Evolutionary conservation across 441 rosid genomes (phyloP).

Genomic region (Corymbia citriodora): DNA sequence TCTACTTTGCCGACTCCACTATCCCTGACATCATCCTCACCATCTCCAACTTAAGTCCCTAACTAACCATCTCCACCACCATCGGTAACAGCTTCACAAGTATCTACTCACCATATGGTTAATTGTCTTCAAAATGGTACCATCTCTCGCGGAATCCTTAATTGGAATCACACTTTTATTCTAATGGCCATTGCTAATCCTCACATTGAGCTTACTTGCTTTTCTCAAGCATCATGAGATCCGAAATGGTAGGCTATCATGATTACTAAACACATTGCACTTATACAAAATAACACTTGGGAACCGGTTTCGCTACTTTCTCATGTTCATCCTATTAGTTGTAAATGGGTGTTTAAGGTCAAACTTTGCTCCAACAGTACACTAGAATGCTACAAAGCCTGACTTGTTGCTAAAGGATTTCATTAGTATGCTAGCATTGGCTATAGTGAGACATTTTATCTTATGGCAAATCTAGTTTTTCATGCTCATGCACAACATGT

Average conservation of each 20-base stretch:
- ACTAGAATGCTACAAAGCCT: neutral
- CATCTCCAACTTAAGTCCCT: neutral
- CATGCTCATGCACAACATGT: no score
- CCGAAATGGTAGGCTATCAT: neutral
- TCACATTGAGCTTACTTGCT: neutral
- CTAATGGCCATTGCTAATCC: neutral
- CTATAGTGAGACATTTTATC: neutral
- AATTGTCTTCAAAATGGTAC: neutral
- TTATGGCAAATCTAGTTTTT: no score
- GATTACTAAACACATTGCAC: rapidly evolving
- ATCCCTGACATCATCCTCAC: neutral
- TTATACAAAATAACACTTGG: neutral
- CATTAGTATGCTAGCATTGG: neutral
- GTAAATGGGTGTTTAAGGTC: neutral
- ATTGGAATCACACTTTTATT: neutral
- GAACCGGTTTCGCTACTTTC: neutral
- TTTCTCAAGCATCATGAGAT: neutral
- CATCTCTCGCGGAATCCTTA: neutral
- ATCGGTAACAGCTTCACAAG: neutral
- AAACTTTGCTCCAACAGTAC: neutral
- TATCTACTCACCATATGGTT: neutral
- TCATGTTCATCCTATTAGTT: neutral
- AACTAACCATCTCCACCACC: neutral
- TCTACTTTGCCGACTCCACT: neutral
- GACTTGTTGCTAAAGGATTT: neutral